phyloP scores from a whole-genome alignment of 1,284 basidiomycete genomes.

The Ustilago sp. region DNA sequence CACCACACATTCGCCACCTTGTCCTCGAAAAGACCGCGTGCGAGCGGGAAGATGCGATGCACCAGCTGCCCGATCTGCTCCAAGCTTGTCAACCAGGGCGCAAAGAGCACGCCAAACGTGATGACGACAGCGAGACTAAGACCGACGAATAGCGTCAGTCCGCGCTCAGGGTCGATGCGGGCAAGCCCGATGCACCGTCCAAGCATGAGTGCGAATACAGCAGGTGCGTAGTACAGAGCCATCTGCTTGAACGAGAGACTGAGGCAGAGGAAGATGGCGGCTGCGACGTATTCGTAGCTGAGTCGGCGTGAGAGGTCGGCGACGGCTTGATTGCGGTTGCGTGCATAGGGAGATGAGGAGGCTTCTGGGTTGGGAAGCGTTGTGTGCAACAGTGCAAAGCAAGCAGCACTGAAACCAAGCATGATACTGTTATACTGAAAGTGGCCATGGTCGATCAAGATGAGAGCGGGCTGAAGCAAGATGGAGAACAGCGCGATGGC shows the following conservation, averaged over 20 bases:
- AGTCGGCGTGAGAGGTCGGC: conserved; percentile 61
- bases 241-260: conserved; percentile 94
- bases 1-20: conserved; percentile 96
- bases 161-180: conserved; percentile 77
- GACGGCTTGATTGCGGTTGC: conserved; percentile 31
- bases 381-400: conserved; percentile 62
- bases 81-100: conserved; percentile 79
- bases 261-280: conserved; percentile 83
- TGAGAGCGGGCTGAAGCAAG: conserved; percentile 83
- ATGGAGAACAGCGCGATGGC: conserved; percentile 72
- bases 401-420: conserved; percentile 63
- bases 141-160: conserved; percentile 77
- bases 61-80: conserved; percentile 75
- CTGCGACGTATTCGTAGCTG: conserved; percentile 74
- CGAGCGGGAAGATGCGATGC: conserved; percentile 87
- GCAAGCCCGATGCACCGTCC: conserved; percentile 78
- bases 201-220: conserved; percentile 70
- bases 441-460: conserved; percentile 89
- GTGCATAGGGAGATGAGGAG: conserved; percentile 2
- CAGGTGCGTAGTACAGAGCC: conserved; percentile 92
- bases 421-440: conserved; percentile 76
- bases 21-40: conserved; percentile 91
- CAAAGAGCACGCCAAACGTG: conserved; percentile 79
- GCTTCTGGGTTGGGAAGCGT: conserved; percentile 63
- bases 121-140: conserved; percentile 73